Evolutionary conservation across 2,329 filamentous ascomycete species (phyloP).

Genomic region (Ceratocystis cacaofunesta): DNA sequence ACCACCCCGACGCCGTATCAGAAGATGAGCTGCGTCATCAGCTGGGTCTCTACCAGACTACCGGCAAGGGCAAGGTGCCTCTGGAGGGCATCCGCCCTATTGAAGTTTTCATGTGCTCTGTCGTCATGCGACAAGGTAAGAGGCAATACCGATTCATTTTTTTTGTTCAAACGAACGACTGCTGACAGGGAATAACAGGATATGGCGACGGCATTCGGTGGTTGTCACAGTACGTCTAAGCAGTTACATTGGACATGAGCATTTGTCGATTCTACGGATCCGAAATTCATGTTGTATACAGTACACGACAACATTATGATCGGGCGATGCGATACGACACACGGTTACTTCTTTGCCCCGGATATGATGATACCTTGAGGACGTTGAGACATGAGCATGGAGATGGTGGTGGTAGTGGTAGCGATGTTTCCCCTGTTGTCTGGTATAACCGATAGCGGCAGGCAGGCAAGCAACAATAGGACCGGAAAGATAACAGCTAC

Average conservation of each 20-base stretch:
- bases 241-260: not conserved
- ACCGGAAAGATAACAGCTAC: not conserved
- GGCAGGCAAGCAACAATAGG: too few species aligned
- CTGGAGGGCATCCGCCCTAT: conserved; percentile 86
- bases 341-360: not conserved
- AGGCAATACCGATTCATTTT: conserved; percentile 17
- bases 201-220: conserved; percentile 86
- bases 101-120: conserved; percentile 98
- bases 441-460: not conserved
- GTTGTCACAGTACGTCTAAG: conserved; percentile 82
- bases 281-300: not conserved
- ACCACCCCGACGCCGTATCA: conserved; percentile 86
- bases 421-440: not conserved
- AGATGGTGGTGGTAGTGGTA: not conserved
- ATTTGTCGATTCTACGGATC: not conserved
- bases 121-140: conserved; percentile 88
- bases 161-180: not conserved
- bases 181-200: conserved; percentile 31
- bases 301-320: not conserved
- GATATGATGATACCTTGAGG: conserved; percentile 12
- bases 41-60: conserved; percentile 89
- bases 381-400: not conserved
- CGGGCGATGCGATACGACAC: not conserved
- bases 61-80: conserved; percentile 86
- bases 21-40: conserved; percentile 91